Conservation (phyloP, 1,284 basidiomycete species). For the Cutaneotrichosporon sp. region DNA sequence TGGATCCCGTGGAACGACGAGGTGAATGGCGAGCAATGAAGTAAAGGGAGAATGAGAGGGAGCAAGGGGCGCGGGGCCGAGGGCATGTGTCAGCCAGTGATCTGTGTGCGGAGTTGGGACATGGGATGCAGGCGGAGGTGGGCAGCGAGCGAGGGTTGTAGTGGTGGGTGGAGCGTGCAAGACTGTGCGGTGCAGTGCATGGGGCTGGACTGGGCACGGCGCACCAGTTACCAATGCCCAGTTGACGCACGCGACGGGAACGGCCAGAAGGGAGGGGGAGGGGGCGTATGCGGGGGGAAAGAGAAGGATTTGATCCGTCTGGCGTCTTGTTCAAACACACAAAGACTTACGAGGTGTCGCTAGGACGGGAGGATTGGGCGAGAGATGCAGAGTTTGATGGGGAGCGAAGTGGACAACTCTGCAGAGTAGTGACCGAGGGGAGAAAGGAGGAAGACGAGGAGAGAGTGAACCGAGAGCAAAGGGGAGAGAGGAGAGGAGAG, state of each 20-base stretch:
- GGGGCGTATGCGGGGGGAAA: background rate
- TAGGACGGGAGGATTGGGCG: background rate
- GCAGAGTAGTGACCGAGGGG: background rate
- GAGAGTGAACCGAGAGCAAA: background rate
- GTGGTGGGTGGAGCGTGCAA: background rate
- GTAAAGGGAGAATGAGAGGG: background rate
- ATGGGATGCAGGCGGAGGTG: background rate
- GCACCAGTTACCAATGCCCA: background rate
- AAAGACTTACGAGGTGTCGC: constrained; percentile 2
- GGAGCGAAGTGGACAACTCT: background rate
- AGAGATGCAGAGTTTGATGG: background rate
- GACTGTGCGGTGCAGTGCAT: background rate
- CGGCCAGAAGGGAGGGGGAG: background rate
- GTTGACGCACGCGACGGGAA: background rate
- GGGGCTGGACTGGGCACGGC: background rate
- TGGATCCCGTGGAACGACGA: background rate
- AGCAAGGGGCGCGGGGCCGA: background rate
- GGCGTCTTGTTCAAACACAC: background rate
- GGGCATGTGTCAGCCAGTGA: background rate
- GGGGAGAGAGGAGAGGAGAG: background rate
- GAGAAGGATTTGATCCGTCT: constrained; percentile 1
- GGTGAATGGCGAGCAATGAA: background rate
- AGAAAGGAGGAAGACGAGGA: background rate
- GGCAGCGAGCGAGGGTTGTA: too few relatives aligned
- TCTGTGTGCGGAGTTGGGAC: background rate